Evolutionary conservation across 306 rosid species (phyloP).

Genomic region (Lithocarpus polystachyus): DNA sequence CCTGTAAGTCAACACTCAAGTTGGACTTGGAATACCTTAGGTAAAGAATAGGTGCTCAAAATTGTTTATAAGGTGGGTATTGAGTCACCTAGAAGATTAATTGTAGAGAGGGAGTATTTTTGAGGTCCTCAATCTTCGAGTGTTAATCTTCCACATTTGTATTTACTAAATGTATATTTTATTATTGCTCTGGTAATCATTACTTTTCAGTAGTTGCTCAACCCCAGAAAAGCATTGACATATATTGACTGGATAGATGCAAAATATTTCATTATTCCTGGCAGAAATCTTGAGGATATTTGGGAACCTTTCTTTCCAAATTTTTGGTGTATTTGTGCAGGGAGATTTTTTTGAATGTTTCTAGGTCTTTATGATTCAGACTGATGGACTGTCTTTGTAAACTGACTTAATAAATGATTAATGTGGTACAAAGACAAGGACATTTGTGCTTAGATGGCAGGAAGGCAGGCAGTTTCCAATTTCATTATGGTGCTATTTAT

Average conservation of each 20-base stretch:
- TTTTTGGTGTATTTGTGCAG: not conserved
- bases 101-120: not conserved
- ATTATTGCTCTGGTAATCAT: not conserved
- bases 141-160: not conserved
- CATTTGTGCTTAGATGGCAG: not conserved
- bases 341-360: not conserved
- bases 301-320: not conserved
- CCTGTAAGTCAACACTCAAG: not conserved
- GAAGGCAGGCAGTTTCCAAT: not conserved
- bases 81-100: not conserved
- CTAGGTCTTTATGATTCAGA: not conserved
- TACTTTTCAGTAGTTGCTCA: not conserved
- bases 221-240: not conserved
- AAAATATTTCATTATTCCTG: not conserved
- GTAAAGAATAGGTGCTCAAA: not conserved
- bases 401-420: not conserved
- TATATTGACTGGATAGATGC: not conserved
- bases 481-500: not conserved
- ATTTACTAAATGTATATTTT: not conserved
- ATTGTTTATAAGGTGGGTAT: not conserved
- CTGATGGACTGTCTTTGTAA: not conserved
- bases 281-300: not conserved
- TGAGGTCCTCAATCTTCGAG: not conserved
- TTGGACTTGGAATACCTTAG: not conserved
- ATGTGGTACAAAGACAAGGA: not conserved